Conservation (phyloP, 768 basidiomycete genomes). For the Crepidotus variabilis region DNA sequence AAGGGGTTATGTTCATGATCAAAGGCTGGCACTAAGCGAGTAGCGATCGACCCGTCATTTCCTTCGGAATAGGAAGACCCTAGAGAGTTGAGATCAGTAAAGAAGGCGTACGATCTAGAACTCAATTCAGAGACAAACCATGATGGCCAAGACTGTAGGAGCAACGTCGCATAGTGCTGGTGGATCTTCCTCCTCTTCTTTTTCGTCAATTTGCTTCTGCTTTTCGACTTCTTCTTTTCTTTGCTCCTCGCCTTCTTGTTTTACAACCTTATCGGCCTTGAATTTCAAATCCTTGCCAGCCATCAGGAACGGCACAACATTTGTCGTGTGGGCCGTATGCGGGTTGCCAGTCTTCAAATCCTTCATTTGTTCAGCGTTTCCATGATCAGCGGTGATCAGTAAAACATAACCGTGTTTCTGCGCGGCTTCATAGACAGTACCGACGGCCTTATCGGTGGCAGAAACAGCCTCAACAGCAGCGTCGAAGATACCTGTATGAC, state of each 20-base stretch:
- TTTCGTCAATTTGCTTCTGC: slow-evolving; percentile 44
- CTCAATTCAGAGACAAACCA: slow-evolving; percentile 36
- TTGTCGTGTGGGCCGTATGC: slow-evolving; percentile 9
- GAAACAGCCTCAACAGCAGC: slow-evolving; percentile 87
- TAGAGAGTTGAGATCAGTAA: slow-evolving; percentile 14
- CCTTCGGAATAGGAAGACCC: slow-evolving; percentile 68
- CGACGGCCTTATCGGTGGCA: slow-evolving; percentile 88
- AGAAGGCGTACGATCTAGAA: background rate
- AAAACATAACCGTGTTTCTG: slow-evolving; percentile 83
- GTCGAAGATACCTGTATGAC: slow-evolving; percentile 89
- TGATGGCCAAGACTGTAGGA: slow-evolving; percentile 77
- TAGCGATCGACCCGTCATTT: slow-evolving; percentile 61
- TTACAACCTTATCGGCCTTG: slow-evolving; percentile 49
- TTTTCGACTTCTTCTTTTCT: slow-evolving; percentile 50
- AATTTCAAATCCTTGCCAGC: slow-evolving; percentile 54
- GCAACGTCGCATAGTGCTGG: slow-evolving; percentile 91
- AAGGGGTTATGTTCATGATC: too few relatives aligned
- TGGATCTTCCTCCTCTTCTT: slow-evolving; percentile 46
- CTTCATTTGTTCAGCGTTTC: slow-evolving; percentile 82
- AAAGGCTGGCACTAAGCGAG: slow-evolving; percentile 33
- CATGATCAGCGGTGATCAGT: slow-evolving; percentile 89
- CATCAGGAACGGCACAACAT: slow-evolving; percentile 9
- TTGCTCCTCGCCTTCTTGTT: slow-evolving; percentile 54
- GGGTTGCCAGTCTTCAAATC: slow-evolving; percentile 11
- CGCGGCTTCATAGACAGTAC: slow-evolving; percentile 82